Base-by-base conservation (phyloP, 192 early-diverging fungal genomes). In the Spinellus fusiger region DNA sequence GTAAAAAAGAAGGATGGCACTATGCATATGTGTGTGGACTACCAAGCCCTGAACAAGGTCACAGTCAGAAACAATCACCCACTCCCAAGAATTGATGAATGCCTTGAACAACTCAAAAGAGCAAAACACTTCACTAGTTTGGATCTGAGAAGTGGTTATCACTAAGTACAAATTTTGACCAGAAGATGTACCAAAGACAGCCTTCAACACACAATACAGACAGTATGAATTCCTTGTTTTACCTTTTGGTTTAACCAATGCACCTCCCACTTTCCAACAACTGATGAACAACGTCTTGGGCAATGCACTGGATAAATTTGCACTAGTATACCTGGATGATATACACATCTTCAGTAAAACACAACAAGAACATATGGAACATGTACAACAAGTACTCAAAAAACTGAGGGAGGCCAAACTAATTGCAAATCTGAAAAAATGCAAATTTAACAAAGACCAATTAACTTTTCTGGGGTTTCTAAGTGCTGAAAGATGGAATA, bases 51-150 rank as follows among this genome's bases (percentile, higher is more conserved):
- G 37, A 86, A 88, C 57, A 65, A 48, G 25, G 25, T 69, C 3
- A 85, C 80, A 1, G 66, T 80, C 10, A 54, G 65, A 48, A 74
- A 88, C 55, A 62, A 60, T 13, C 79, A 76, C 33, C 79, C 79
- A 0, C 26, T 82, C 8, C 84, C 81, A 3, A 31, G 70, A 26
- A 81, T 85, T 29, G 57, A 76, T 7, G 78, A 83, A 34, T 52
- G 71, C 8, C 40, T 84, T 20, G 77, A 74, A 12, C 49, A 40
- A 2, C 61, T 79, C 0, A 28, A 51, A 27, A 65, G 60, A 4
- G 59, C 66, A 1, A 25, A 52, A 9, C 13, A 69, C 5, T 84
- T 82, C 61, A 65, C 69, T 4, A 77, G 76, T 23, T 50, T 85
- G 0, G 80, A 83, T 54, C 48, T 80, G 10, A 34, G 40, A 0